Evolutionary conservation across 306 rosid genomes (phyloP), one percentile per base, ranked within the genome.

Genomic region (Leucaena leucocephala): DNA sequence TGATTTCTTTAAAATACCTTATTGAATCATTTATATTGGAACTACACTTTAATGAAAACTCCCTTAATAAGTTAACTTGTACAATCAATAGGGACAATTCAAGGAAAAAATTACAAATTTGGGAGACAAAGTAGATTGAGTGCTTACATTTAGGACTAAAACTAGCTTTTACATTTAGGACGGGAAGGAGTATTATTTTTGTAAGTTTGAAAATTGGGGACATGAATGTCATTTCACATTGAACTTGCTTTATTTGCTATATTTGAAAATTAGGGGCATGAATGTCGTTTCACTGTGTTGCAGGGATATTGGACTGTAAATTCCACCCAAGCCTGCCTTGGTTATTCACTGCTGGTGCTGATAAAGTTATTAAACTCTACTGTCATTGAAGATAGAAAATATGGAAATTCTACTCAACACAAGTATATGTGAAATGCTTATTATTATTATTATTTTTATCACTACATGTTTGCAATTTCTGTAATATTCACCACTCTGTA

Each of bases 251-350:
- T n/a, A n/a, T n/a, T n/a, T n/a, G n/a, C n/a, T n/a, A n/a, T n/a
- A 3, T 52, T 52, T 52, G 21, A 17, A n/a, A 6, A 52, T 58
- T 58, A 22, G 64, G 64, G 64, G 6, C 15, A 10, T 22, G 2
- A 55, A 21, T 58, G 36, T 58, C 64, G 9, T 54, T 54, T 54
- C 27, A 27, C 52, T 82, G 70, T 77, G 49, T 80, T 85, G 87
- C 88, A 94, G 98, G 98, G 81, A 90, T 92, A 78, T 54, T 95
- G 91, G 97, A 95, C 78, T 92, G 98, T 78, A 95, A 88, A 82
- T 92, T 95, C 83, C 98, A 95, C 87, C 98, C 98, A 2, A 85
- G 93, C 85, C 96, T 91, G 76, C 98, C 98, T 13, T 95, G 98
- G 98, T 70, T 95, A 76, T 95, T 95, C 82, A 93, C 98, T 0